These are phyloP conservation scores for Brasilioporus rufonigricans DNA, from an alignment of 768 basidiomycete species.

Conservation along the genomic window DNA sequence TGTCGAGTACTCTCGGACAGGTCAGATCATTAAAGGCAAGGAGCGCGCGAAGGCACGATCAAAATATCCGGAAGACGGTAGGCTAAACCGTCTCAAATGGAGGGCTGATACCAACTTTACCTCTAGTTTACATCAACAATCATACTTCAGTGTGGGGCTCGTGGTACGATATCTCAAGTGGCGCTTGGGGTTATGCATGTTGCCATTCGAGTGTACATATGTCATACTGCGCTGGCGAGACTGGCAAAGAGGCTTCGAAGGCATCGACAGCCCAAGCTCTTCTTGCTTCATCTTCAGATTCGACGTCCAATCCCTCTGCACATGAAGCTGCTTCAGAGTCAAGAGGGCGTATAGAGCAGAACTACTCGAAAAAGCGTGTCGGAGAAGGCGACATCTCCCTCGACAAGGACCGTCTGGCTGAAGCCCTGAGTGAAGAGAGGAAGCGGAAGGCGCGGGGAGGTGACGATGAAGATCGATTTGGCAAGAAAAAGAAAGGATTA, in stretches of 20 bases:
- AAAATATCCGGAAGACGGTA: constrained; percentile 97
- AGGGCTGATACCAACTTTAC: not conserved
- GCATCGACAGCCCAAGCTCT: constrained; percentile 76
- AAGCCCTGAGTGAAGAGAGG: constrained; percentile 75
- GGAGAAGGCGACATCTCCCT: constrained; percentile 82
- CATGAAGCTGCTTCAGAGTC: constrained; percentile 31
- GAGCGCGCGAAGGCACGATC: constrained; percentile 85
- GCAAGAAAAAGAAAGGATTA: constrained; percentile 58
- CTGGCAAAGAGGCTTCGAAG: constrained; percentile 73
- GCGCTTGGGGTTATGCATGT: constrained; percentile 91
- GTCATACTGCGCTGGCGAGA: constrained; percentile 89
- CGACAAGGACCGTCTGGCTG: constrained; percentile 64
- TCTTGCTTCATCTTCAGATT: constrained; percentile 42
- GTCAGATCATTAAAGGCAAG: constrained; percentile 86
- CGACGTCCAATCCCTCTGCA: constrained; percentile 27
- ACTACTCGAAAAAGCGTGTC: constrained; percentile 74
- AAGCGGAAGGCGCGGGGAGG: constrained; percentile 68
- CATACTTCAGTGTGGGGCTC: constrained; percentile 98
- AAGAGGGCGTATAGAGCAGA: constrained; percentile 54
- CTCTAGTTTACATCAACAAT: constrained; percentile 82
- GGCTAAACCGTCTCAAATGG: constrained; percentile 21
- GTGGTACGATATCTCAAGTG: constrained; percentile 72
- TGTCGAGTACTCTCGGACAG: constrained; percentile 92
- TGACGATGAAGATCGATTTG: constrained; percentile 49
- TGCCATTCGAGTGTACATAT: constrained; percentile 85